phyloP scores from a whole-genome alignment of 345 rosid species.

The Heritiera littoralis region DNA sequence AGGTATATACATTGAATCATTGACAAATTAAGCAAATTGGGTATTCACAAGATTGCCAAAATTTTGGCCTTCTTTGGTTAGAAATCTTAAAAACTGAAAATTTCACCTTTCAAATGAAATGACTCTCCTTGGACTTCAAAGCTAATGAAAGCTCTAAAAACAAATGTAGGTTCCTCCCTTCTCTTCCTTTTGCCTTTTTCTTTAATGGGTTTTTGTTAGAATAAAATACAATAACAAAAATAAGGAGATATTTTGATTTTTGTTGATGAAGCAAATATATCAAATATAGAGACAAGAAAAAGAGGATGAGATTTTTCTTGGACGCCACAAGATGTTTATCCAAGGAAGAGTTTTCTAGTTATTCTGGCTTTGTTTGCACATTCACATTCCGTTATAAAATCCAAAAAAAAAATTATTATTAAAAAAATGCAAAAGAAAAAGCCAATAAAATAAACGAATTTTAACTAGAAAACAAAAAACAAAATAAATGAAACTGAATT shows the following conservation, averaged over 20 bases:
- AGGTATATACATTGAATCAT: neutral
- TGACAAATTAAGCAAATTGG: neutral
- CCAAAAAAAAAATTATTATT: neutral
- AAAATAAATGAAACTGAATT: neutral
- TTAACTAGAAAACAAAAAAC: too few relatives aligned
- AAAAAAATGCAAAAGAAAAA: neutral
- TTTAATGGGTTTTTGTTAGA: neutral
- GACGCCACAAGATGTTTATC: slow-evolving; percentile 16
- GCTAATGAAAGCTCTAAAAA: neutral
- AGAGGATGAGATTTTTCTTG: neutral
- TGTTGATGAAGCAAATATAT: neutral
- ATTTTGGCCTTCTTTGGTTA: neutral
- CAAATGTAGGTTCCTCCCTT: neutral
- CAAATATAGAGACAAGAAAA: neutral
- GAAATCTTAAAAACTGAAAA: neutral
- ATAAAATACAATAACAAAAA: neutral
- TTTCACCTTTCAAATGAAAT: neutral
- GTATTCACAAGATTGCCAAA: neutral
- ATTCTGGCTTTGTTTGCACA: neutral
- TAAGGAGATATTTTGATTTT: neutral
- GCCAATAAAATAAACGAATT: neutral
- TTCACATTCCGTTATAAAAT: slow-evolving; percentile 7
- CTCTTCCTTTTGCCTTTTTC: neutral
- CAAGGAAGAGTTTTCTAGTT: neutral
- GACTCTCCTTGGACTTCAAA: neutral